These are phyloP conservation scores for Neopestalotiopsis sp. DNA, from an alignment of 2,329 filamentous ascomycete genomes.

Conservation along the genomic window DNA sequence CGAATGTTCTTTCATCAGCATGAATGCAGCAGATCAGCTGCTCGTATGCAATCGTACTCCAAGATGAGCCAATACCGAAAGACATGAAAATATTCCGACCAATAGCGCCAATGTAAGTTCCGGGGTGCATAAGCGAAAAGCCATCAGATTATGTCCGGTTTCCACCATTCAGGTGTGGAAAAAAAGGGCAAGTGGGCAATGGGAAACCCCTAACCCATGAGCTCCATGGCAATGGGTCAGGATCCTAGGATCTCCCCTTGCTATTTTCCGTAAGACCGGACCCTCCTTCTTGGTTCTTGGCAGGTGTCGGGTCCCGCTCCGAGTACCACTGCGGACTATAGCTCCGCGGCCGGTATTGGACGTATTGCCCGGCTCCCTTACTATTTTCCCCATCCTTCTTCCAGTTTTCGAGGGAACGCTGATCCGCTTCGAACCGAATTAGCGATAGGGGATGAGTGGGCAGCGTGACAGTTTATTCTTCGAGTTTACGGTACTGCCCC, in stretches of 20 bases:
- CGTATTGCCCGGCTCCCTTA: background rate
- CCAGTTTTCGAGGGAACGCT: background rate
- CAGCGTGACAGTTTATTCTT: background rate
- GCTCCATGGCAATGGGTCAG: background rate
- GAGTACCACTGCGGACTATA: slow-evolving; percentile 8
- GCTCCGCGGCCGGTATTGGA: slow-evolving; percentile 8
- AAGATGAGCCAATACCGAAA: background rate
- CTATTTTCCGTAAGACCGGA: background rate
- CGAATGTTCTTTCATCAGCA: background rate
- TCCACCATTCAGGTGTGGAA: slow-evolving; percentile 8
- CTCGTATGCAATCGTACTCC: background rate
- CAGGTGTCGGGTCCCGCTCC: slow-evolving; percentile 2
- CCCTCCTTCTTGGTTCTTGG: background rate
- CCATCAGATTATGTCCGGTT: background rate
- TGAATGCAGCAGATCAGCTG: background rate
- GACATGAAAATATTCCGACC: background rate
- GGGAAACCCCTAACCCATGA: slow-evolving; percentile 1
- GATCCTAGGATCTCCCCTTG: background rate
- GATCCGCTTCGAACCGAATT: slow-evolving; percentile 3
- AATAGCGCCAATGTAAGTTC: background rate
- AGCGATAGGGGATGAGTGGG: background rate
- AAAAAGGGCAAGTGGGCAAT: background rate
- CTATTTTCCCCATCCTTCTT: background rate
- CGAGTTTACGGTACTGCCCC: background rate
- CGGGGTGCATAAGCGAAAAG: slow-evolving; percentile 6